A percentile compares a stretch with the other conserved stretches of the same genome.
Conservation (phyloP, 1,284 basidiomycete genomes). For the Marasmius oreades region DNA sequence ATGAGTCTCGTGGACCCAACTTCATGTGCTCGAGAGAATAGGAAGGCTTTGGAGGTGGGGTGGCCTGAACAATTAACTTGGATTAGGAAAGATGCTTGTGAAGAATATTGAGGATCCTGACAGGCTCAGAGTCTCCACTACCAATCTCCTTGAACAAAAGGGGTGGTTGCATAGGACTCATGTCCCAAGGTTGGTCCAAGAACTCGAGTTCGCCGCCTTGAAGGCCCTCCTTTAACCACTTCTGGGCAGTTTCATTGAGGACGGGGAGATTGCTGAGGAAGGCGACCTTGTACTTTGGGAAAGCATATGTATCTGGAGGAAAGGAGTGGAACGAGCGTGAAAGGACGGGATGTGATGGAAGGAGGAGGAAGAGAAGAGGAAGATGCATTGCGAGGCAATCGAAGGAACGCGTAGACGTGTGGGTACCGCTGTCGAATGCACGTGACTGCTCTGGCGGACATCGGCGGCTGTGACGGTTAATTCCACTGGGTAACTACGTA, state of each 20-base stretch:
- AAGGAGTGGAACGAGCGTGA: constrained; percentile 52
- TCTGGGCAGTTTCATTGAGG: constrained; percentile 66
- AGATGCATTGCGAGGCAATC: constrained; percentile 5
- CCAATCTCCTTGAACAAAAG: constrained; percentile 53
- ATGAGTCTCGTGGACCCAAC: constrained; percentile 62
- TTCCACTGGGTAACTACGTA: constrained; percentile 23
- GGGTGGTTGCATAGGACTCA: constrained; percentile 33
- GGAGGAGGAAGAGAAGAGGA: neutral
- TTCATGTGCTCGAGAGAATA: constrained; percentile 67
- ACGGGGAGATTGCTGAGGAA: constrained; percentile 83
- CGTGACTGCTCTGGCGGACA: constrained; percentile 2
- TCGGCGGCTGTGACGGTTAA: constrained; percentile 30
- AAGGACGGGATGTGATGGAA: constrained; percentile 11
- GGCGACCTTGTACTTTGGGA: constrained; percentile 80
- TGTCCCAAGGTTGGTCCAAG: constrained; percentile 58
- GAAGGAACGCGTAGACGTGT: no score
- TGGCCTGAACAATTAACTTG: constrained; percentile 16
- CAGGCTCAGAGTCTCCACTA: constrained; percentile 34
- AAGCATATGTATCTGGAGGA: constrained; percentile 78
- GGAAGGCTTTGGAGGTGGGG: constrained; percentile 20
- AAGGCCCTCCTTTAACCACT: constrained; percentile 68
- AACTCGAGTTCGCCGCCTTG: constrained; percentile 74
- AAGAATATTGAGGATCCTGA: constrained; percentile 18
- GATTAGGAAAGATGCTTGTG: constrained; percentile 11
- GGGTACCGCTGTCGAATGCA: no score